Evolutionary conservation across 106 monocot species (phyloP), one percentile per base, ranked within the genome.

Genomic region (Vanilla planifolia): DNA sequence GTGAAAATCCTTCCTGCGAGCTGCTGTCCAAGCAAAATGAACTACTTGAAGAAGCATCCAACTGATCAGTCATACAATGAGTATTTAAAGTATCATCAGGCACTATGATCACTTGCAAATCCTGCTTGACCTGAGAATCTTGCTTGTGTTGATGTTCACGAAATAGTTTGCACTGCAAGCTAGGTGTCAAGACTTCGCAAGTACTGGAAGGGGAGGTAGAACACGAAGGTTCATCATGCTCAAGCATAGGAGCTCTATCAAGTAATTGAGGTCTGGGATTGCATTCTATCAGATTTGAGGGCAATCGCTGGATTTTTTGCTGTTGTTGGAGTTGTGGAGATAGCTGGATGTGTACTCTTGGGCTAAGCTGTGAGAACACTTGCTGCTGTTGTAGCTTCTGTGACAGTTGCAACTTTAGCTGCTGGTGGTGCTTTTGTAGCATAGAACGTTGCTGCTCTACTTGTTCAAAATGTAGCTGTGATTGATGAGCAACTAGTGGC

Each of bases 31-130:
- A 40, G 69, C 85, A 93, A 57, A 93, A 93, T 11, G 88, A 93
- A 20, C 76, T 93, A 33, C 81, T 76, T 56, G 93, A 93, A 21
- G 85, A 88, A 55, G 84, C 80, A 66, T 93, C 92, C 45, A 88
- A 61, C 0, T 84, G 89, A 71, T 91, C 82, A 9, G 61, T 30
- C 25, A 59, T 62, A 8, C 66, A 41, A 52, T 70, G 68, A 34
- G 62, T 56, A 17, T 68, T 63, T 6, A 46, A 25, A 16, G 61
- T 29, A 25, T 76, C 51, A 35, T 73, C 60, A 2, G 53, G 2
- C 53, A 78, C 78, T 51, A 69, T 81, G 15, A 33, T 59, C 30
- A 80, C 84, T 43, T 73, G 66, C 67, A 78, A 88, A 33, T 79
- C 67, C 37, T 75, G 41, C 61, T 74, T 76, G 65, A 69, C 70